A percentile compares a stretch with the other conserved stretches of the same genome.
Conservation (phyloP, 2,329 filamentous ascomycete genomes). For the Colletotrichum lupini region DNA sequence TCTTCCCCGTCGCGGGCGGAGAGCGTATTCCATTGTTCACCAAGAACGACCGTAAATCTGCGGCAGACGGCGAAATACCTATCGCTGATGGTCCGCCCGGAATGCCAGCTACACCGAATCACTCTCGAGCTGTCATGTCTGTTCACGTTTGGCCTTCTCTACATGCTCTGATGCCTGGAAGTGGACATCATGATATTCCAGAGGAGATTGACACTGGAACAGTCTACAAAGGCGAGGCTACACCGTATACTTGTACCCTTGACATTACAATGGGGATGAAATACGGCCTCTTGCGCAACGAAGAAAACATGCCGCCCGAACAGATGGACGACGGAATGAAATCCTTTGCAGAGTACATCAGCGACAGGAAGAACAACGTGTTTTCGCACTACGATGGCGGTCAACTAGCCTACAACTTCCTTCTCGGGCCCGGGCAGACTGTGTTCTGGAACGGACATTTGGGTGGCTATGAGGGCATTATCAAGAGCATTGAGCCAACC, state of each 20-base stretch:
- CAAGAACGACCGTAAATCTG: neutral
- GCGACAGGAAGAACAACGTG: neutral
- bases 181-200: neutral
- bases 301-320: neutral
- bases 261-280: neutral
- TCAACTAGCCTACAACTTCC: neutral
- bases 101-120: neutral
- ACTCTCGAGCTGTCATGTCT: conserved; percentile 21
- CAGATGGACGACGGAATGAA: neutral
- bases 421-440: neutral
- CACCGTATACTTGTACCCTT: neutral
- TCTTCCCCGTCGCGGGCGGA: conserved; percentile 38
- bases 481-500: neutral
- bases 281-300: neutral
- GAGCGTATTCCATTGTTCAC: conserved; percentile 41
- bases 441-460: neutral
- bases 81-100: neutral
- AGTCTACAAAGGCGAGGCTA: neutral
- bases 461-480: conserved; percentile 9
- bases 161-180: conserved; percentile 39
- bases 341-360: neutral
- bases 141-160: conserved; percentile 40
- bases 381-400: neutral
- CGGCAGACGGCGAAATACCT: neutral
- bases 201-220: neutral